Evolutionary conservation across 371 early-diverging fungal genomes (phyloP).

Genomic region (Cokeromyces recurvatus): DNA sequence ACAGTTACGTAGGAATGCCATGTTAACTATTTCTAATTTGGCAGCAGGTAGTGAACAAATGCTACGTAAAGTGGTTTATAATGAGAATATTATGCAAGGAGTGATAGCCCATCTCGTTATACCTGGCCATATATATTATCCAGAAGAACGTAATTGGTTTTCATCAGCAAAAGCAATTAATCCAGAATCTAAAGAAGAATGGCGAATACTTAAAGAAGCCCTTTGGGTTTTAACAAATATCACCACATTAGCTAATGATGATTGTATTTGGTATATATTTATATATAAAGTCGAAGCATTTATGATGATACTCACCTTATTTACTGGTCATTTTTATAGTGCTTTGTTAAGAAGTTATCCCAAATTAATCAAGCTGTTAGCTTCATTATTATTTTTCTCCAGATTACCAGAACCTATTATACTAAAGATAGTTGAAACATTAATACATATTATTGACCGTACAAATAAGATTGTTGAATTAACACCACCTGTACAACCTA

Average conservation of each 20-base stretch:
- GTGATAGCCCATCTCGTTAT: conserved; percentile 17
- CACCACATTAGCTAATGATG: conserved; percentile 25
- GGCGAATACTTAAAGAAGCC: conserved; percentile 37
- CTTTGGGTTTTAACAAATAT: conserved; percentile 41
- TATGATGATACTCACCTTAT: not conserved
- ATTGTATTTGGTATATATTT: conserved; percentile 9
- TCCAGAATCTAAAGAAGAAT: conserved; percentile 22
- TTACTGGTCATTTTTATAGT: conserved; percentile 5
- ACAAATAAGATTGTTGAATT: conserved; percentile 12
- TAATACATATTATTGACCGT: conserved; percentile 9
- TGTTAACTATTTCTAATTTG: conserved; percentile 38
- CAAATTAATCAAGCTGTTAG: not conserved
- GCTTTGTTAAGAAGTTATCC: conserved; percentile 6
- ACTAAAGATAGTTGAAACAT: conserved; percentile 8
- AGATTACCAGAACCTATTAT: not conserved
- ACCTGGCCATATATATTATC: conserved; percentile 12
- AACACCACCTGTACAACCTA: conserved; percentile 2
- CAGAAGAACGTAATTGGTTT: conserved; percentile 2
- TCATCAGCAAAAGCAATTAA: conserved; percentile 4
- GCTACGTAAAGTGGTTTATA: conserved; percentile 29
- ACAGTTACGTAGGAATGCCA: conserved; percentile 32
- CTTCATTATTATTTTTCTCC: conserved; percentile 5
- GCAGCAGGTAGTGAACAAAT: conserved; percentile 36
- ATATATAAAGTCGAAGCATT: not conserved
- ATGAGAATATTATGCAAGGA: conserved; percentile 28